These are phyloP conservation scores for Verticillium zaregamsianum DNA, from an alignment of 2,329 filamentous ascomycete genomes.

Conservation along the genomic window DNA sequence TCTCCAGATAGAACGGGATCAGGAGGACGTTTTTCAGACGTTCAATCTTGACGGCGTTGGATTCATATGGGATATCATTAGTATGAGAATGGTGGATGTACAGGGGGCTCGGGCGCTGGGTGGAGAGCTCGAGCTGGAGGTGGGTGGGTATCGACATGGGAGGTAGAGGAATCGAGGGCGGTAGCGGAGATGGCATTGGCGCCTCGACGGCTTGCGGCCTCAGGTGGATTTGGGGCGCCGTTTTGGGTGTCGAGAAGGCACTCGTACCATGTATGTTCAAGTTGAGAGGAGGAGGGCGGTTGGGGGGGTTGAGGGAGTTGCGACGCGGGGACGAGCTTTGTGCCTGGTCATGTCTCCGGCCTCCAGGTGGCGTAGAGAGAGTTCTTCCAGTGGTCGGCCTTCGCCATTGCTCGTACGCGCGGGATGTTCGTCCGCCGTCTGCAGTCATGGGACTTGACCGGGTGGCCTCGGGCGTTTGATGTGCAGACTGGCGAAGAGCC, in stretches of 20 bases:
- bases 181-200: slow-evolving; percentile 43
- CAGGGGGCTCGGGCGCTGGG: slow-evolving; percentile 57
- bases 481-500: slow-evolving; percentile 21
- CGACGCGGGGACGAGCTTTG: slow-evolving; percentile 34
- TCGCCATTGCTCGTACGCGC: slow-evolving; percentile 25
- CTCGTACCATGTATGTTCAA: not conserved
- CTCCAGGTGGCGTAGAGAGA: slow-evolving; percentile 49
- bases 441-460: slow-evolving; percentile 17
- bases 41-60: slow-evolving; percentile 86
- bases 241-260: slow-evolving; percentile 11
- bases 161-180: slow-evolving; percentile 54
- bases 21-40: slow-evolving; percentile 84
- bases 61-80: slow-evolving; percentile 75
- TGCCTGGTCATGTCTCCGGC: slow-evolving; percentile 29
- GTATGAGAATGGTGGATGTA: slow-evolving; percentile 59
- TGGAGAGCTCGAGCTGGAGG: slow-evolving; percentile 60
- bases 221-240: slow-evolving; percentile 10
- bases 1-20: slow-evolving; percentile 76
- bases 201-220: slow-evolving; percentile 16
- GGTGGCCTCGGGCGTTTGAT: slow-evolving; percentile 20
- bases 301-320: slow-evolving; percentile 44
- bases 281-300: slow-evolving; percentile 27
- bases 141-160: slow-evolving; percentile 65
- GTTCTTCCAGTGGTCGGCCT: slow-evolving; percentile 35
- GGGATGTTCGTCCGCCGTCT: slow-evolving; percentile 17